Percentiles rank a stretch among this genome's conserved stretches.
Conservation (phyloP, 371 early-diverging fungal genomes). For the Rhizopus arrhizus region DNA sequence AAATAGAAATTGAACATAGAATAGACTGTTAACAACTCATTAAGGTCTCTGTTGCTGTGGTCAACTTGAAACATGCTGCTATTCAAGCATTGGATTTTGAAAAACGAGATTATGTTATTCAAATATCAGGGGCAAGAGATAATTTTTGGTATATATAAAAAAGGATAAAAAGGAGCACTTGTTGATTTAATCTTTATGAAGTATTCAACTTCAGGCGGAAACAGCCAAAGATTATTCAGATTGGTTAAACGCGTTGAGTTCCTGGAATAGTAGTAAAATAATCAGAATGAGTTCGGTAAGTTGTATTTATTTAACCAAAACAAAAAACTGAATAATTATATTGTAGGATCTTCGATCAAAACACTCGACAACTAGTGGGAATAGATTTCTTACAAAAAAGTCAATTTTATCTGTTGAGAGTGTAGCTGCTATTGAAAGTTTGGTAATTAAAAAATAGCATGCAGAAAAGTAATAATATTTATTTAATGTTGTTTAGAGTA, state of each 20-base stretch:
- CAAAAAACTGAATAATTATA: background rate
- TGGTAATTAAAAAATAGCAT: background rate
- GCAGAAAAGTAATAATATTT: background rate
- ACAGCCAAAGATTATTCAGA: constrained; percentile 32
- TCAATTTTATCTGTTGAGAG: constrained; percentile 10
- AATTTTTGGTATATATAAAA: background rate
- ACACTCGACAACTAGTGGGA: background rate
- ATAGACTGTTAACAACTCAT: background rate
- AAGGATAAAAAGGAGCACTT: background rate
- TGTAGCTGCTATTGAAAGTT: background rate
- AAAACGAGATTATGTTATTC: constrained; percentile 36
- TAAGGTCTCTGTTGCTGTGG: constrained; percentile 18
- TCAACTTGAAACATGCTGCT: constrained; percentile 21
- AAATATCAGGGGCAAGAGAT: constrained; percentile 1
- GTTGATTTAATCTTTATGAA: background rate
- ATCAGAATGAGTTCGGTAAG: constrained; percentile 17
- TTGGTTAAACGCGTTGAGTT: constrained; percentile 31
- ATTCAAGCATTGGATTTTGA: constrained; percentile 29
- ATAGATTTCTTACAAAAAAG: constrained; percentile 12
- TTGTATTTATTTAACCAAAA: background rate
- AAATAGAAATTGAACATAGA: background rate
- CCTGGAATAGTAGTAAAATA: constrained; percentile 24
- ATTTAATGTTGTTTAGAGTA: background rate
- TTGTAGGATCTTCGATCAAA: background rate
- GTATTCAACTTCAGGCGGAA: constrained; percentile 33